Evolutionary conservation across 2,329 filamentous ascomycete species (phyloP).

Genomic region (Trichoderma sp.): DNA sequence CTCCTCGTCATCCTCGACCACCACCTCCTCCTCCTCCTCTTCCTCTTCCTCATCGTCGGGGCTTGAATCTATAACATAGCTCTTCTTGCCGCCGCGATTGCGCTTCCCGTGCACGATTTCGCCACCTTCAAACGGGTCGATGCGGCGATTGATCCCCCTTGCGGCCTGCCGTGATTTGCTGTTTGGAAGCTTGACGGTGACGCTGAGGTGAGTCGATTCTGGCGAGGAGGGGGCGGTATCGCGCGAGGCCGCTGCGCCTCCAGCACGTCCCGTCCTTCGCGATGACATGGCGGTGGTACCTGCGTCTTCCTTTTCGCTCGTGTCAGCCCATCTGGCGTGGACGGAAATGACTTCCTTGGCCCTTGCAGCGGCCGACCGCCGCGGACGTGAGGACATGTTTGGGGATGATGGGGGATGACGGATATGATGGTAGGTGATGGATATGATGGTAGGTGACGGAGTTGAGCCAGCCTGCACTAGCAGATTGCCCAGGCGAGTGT

Average conservation of each 20-base stretch:
- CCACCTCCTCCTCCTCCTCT: slow-evolving; percentile 50
- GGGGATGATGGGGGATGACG: no score
- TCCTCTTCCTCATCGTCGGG: slow-evolving; percentile 49
- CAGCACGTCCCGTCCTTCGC: slow-evolving; percentile 53
- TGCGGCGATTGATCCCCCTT: slow-evolving; percentile 43
- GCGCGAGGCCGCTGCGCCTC: slow-evolving; percentile 47
- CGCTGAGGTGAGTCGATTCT: slow-evolving; percentile 46
- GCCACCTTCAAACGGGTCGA: slow-evolving; percentile 47
- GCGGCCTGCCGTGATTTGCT: slow-evolving; percentile 57
- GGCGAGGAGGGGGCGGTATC: slow-evolving; percentile 52
- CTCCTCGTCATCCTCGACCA: slow-evolving; percentile 48
- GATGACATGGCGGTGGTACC: slow-evolving; percentile 51
- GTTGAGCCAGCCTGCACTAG: slow-evolving; percentile 11
- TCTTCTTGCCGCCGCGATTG: slow-evolving; percentile 60
- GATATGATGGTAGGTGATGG: no score
- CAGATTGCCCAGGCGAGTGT: slow-evolving; percentile 8
- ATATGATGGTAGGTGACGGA: no score
- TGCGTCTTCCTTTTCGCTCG: slow-evolving; percentile 40
- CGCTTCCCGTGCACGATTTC: slow-evolving; percentile 55
- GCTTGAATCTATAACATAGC: slow-evolving; percentile 61
- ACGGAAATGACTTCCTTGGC: slow-evolving; percentile 49
- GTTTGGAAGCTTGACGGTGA: slow-evolving; percentile 56
- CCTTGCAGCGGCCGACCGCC: slow-evolving; percentile 48
- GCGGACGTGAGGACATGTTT: slow-evolving; percentile 53
- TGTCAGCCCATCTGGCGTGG: slow-evolving; percentile 47